phyloP scores from a whole-genome alignment of 345 rosid genomes.

The Aurinia saxatilis region DNA sequence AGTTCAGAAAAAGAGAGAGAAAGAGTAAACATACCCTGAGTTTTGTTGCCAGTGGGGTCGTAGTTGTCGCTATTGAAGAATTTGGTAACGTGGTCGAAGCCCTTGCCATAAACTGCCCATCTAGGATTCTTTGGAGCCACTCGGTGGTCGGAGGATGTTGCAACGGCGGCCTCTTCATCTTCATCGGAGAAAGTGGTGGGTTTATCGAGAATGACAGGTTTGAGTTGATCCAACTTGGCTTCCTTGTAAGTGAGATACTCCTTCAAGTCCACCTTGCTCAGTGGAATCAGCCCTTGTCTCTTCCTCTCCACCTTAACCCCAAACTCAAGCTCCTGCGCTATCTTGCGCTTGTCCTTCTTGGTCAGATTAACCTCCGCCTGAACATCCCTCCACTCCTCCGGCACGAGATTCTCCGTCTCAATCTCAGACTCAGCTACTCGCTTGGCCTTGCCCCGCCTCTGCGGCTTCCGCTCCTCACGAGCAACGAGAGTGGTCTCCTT shows the following conservation, averaged over 20 bases:
- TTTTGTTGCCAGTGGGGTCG: slow-evolving; percentile 44
- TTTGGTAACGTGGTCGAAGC: slow-evolving; percentile 68
- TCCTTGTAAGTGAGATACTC: slow-evolving; percentile 52
- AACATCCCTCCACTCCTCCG: slow-evolving; percentile 75
- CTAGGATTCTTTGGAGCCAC: slow-evolving; percentile 73
- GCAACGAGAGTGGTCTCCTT: slow-evolving; percentile 4
- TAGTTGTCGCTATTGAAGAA: slow-evolving; percentile 57
- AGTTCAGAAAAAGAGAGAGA: neutral
- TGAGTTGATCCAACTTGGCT: slow-evolving; percentile 57
- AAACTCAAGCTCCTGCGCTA: slow-evolving; percentile 73
- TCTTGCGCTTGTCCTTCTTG: slow-evolving; percentile 77
- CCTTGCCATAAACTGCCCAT: slow-evolving; percentile 89
- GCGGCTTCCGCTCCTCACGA: too few species aligned
- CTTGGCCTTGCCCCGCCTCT: slow-evolving; percentile 7
- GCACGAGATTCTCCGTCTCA: slow-evolving; percentile 62
- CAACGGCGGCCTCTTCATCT: neutral
- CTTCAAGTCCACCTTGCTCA: slow-evolving; percentile 51
- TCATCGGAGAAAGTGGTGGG: slow-evolving; percentile 33
- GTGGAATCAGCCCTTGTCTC: slow-evolving; percentile 49
- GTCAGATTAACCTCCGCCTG: slow-evolving; percentile 74
- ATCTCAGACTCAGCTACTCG: slow-evolving; percentile 28
- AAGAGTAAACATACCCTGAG: slow-evolving; percentile 41
- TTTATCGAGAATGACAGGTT: slow-evolving; percentile 56
- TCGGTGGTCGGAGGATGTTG: slow-evolving; percentile 35
- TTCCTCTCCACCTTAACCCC: slow-evolving; percentile 69